Base-by-base conservation (phyloP, 192 early-diverging fungal species). In the Endogone sp. region DNA sequence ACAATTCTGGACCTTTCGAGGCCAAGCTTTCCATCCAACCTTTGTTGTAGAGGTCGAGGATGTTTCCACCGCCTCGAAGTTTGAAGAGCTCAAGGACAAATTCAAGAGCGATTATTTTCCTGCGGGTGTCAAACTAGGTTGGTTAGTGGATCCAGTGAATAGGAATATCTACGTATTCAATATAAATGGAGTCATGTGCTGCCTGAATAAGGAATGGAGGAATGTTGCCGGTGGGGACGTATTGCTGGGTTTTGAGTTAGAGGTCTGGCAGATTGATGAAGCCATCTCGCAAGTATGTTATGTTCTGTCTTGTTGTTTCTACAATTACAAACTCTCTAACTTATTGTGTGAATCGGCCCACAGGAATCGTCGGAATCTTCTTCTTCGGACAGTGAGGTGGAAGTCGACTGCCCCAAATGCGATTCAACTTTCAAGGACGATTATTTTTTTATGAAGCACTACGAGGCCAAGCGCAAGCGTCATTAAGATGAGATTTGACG, bases 401-500 rank as follows among this genome's bases (percentile, higher is more conserved):
- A 9, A 67, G 29, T 67, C 9, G 6, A 67, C 37, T 67, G 66
- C 27, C 66, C 66, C 56, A 57, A 59, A 67, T 67, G 56, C 27
- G 22, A 23, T 29, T n/a, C 22, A 59, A 67, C 66, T 59, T 67
- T 67, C 22, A 13, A 56, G 31, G 16, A 67, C 60, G 4, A 57
- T 67, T 67, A 67, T n/a, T 31, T n/a, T 57, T 67, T 67, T 30
- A 67, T 67, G 56, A 27, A 67, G 37, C 66, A 67, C 56, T 67
- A 59, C 32, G 66, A 67, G 60, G 55, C 29, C 60, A 37, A 25
- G 66, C 66, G 25, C 31, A 67, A 59, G 37, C 6, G 37, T 49
- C 37, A 49, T 49, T 49, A 49, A 49, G 37, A 16, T 49, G 37
- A 49, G 1, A 49, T 49, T 49, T 49, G 37, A 49, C 37, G 37